Percentiles rank a stretch among this genome's conserved stretches.
These are phyloP conservation scores for Candida coleopterorum DNA, from an alignment of 805 yeast species.

Conservation along the genomic window DNA sequence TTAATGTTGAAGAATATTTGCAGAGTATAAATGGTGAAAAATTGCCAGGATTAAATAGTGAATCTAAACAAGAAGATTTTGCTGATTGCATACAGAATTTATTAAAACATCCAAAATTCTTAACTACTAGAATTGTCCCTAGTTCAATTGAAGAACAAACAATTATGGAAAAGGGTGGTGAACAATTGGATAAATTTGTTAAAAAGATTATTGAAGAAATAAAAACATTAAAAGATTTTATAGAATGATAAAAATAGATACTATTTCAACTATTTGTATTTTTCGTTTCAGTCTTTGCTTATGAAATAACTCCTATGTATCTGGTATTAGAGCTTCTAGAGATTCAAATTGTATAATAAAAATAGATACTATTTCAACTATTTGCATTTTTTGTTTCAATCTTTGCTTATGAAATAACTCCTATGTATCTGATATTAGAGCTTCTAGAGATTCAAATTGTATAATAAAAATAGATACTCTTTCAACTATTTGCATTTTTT, in stretches of 20 bases:
- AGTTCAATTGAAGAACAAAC: conserved; percentile 63
- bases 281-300: too few species aligned
- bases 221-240: conserved; percentile 27
- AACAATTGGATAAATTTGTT: conserved; percentile 19
- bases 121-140: conserved; percentile 63
- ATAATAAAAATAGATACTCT: too few species aligned
- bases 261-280: conserved; percentile 2
- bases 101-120: conserved; percentile 80
- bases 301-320: not conserved
- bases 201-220: conserved; percentile 33
- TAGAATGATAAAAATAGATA: too few species aligned
- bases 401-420: too few species aligned
- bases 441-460: too few species aligned
- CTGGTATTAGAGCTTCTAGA: not conserved
- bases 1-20: conserved; percentile 50
- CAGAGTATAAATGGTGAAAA: conserved; percentile 13
- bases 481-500: conserved; percentile 1
- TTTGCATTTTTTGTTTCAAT: conserved; percentile 3
- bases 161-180: conserved; percentile 45
- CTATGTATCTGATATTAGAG: not conserved
- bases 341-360: too few species aligned
- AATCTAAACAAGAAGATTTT: conserved; percentile 55
- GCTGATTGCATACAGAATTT: conserved; percentile 62
- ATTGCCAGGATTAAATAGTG: conserved; percentile 60
- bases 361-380: too few species aligned